Evolutionary conservation across 352 stramenopile species (phyloP).

Genomic region (Phytophthora sojae): DNA sequence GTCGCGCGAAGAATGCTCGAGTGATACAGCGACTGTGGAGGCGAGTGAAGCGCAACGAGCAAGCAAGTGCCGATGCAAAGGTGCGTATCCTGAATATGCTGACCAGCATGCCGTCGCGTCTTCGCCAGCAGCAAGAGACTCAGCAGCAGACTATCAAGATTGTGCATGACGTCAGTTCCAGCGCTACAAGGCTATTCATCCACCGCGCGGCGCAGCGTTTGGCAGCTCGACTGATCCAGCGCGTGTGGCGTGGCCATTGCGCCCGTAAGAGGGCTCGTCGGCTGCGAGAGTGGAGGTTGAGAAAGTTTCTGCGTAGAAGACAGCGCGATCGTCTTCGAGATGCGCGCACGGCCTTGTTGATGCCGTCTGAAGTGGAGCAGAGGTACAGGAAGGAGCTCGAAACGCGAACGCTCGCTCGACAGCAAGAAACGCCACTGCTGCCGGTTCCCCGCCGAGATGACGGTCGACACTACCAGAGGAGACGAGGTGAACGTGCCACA

Average conservation of each 20-base stretch:
- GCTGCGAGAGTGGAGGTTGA: constrained; percentile 36
- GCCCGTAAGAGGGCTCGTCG: constrained; percentile 35
- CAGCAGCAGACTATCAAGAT: constrained; percentile 12
- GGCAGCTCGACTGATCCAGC: constrained; percentile 51
- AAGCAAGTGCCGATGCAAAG: constrained; percentile 29
- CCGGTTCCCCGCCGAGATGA: constrained; percentile 16
- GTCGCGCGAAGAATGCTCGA: neutral
- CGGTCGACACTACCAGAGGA: constrained; percentile 1
- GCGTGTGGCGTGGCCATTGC: constrained; percentile 63
- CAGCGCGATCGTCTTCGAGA: constrained; percentile 46
- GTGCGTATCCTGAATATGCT: constrained; percentile 36
- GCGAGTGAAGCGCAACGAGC: constrained; percentile 17
- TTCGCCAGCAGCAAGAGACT: constrained; percentile 24
- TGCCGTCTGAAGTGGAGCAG: constrained; percentile 28
- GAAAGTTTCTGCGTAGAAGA: constrained; percentile 28
- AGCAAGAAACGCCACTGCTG: constrained; percentile 42
- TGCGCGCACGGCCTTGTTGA: constrained; percentile 43
- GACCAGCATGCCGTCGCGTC: constrained; percentile 12
- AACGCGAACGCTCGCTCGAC: constrained; percentile 38
- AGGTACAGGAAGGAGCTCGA: constrained; percentile 22
- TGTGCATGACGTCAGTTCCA: constrained; percentile 17
- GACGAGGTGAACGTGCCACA: constrained; percentile 27
- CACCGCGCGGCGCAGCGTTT: constrained; percentile 30
- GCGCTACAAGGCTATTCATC: constrained; percentile 18
- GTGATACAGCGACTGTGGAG: constrained; percentile 44